phyloP scores from a whole-genome alignment of 352 stramenopile species.

The Globisporangium irregulare region DNA sequence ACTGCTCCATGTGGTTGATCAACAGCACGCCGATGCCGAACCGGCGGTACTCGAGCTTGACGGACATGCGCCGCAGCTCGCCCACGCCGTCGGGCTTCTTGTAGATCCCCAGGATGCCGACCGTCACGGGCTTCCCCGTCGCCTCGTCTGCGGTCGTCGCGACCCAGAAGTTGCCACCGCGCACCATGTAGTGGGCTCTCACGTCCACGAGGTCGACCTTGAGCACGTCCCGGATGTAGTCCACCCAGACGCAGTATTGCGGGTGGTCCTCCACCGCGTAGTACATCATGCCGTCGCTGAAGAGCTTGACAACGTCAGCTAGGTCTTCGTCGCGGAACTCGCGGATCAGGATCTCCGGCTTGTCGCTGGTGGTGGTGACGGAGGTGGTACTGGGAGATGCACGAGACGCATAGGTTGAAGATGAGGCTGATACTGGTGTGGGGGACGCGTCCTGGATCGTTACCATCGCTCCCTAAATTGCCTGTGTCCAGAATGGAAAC shows the following conservation, averaged over 20 bases:
- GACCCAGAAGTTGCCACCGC: conserved; percentile 16
- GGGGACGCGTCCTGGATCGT: neutral
- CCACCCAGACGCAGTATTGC: conserved; percentile 18
- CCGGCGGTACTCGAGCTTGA: conserved; percentile 13
- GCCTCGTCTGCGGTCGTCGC: neutral
- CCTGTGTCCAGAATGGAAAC: neutral
- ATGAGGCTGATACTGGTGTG: neutral
- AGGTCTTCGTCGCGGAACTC: conserved; percentile 5
- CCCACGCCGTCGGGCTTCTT: conserved; percentile 2
- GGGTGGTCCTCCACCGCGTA: conserved; percentile 11
- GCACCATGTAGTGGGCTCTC: conserved; percentile 2
- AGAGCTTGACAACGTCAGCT: conserved; percentile 10
- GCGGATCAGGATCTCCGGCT: conserved; percentile 2
- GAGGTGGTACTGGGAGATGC: neutral
- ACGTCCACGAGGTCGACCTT: conserved; percentile 11
- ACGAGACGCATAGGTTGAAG: neutral
- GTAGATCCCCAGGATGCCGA: conserved; percentile 13
- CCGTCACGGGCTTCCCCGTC: neutral
- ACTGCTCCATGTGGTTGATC: conserved; percentile 14
- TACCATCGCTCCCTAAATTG: neutral
- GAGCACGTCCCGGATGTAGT: conserved; percentile 7
- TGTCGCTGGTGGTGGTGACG: neutral
- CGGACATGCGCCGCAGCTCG: conserved; percentile 11
- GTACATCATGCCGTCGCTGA: conserved; percentile 15
- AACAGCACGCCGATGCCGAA: conserved; percentile 14